Base-by-base conservation (phyloP, 2,329 filamentous ascomycete genomes). In the Drechslerella dactyloides region DNA sequence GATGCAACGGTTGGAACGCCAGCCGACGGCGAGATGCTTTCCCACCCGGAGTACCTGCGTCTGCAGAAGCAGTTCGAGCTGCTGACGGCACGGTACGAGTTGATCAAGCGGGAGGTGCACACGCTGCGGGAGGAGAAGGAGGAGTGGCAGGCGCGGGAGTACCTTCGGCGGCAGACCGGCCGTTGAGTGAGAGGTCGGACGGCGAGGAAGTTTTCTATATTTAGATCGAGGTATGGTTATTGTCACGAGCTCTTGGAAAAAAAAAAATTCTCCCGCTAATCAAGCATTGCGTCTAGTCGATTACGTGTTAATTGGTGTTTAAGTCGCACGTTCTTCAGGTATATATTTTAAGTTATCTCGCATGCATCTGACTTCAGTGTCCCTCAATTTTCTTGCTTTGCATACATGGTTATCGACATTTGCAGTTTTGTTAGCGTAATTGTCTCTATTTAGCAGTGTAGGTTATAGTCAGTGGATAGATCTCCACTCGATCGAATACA, bases 61-160 rank as follows among this genome's bases (percentile, higher is more conserved):
- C 48, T 72, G n/a, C 60, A 72, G 68, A 54, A 56, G 21, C 60
- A 72, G 13, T 65, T 72, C 37, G 60, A 72, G 42, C 35, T 72
- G 33, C 53, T 72, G 50, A 65, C 40, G 17, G 68, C 68, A 15
- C 64, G 54, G 51, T 72, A 72, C 56, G 68, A 72, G 30, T 19
- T 65, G 51, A 24, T 72, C 2, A 72, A 53, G 57, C 59, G 52
- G 37, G 62, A 72, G 19, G 60, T 72, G 40, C 51, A 65, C 40
- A 56, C 68, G 33, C 24, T 72, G 23, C 64, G 55, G 1, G 68
- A 72, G 30, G 68, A 72, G 60, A 72, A 72, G 56, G 53, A 63
- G 24, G 68, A 72, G 17, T 72, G 68, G 68, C 60, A 72, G 55
- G 68, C 68, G 40, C 52, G 42, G 27, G 68, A 72, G 42, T 72